phyloP scores from a whole-genome alignment of 2,329 filamentous ascomycete genomes.

The Aureobasidium subglaciale region DNA sequence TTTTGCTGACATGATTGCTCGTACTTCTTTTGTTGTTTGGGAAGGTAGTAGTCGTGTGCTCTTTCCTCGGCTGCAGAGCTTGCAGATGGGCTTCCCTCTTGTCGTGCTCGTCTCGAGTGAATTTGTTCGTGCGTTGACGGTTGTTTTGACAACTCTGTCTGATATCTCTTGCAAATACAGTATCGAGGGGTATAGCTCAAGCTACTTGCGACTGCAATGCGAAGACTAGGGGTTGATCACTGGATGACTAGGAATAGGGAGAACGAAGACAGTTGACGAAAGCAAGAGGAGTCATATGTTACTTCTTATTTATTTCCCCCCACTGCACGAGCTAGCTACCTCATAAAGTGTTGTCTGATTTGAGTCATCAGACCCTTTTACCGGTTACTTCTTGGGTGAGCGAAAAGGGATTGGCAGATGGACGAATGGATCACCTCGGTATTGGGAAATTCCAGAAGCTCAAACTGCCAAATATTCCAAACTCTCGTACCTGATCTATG shows the following conservation, averaged over 20 bases:
- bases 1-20: slow-evolving; percentile 52
- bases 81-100: background rate
- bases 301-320: background rate
- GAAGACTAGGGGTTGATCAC: background rate
- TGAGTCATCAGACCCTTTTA: slow-evolving; percentile 10
- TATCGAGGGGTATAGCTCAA: no score
- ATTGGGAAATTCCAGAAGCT: background rate
- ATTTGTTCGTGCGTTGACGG: background rate
- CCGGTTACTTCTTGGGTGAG: slow-evolving; percentile 4
- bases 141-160: no score
- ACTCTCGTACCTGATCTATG: background rate
- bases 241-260: background rate
- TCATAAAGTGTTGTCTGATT: background rate
- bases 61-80: background rate
- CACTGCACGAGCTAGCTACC: background rate
- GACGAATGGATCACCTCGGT: slow-evolving; percentile 16
- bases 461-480: background rate
- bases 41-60: background rate
- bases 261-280: background rate
- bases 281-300: background rate
- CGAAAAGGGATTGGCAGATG: background rate
- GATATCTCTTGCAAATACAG: no score
- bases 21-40: background rate
- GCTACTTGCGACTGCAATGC: no score
- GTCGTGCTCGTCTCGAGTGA: background rate